Conservation (phyloP, 73 alveolate species). For the Halteria grandinella region DNA sequence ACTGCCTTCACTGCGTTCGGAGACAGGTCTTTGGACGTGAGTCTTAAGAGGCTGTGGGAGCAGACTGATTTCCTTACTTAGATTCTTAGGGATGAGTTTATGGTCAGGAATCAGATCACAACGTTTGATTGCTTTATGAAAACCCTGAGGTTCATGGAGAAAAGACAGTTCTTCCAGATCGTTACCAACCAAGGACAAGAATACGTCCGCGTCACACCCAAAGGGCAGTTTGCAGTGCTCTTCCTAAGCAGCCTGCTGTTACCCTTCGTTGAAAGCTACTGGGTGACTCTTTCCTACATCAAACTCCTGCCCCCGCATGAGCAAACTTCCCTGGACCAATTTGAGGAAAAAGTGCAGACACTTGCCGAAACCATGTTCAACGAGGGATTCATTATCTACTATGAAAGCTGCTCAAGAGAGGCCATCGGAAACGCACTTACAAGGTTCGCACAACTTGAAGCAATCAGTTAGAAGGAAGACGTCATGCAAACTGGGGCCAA, state of each 20-base stretch:
- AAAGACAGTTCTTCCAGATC: constrained; percentile 56
- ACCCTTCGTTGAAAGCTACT: constrained; percentile 88
- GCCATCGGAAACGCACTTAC: constrained; percentile 74
- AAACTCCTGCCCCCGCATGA: constrained; percentile 59
- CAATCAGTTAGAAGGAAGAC: too few relatives aligned
- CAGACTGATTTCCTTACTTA: constrained; percentile 70
- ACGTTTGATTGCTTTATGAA: constrained; percentile 42
- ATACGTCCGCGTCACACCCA: constrained; percentile 35
- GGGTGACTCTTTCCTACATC: constrained; percentile 80
- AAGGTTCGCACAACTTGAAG: constrained; percentile 48
- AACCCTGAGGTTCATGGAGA: constrained; percentile 56
- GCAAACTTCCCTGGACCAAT: constrained; percentile 30
- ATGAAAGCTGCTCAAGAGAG: constrained; percentile 84
- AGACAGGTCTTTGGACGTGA: constrained; percentile 63
- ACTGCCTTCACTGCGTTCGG: constrained; percentile 85
- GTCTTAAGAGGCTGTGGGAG: constrained; percentile 70
- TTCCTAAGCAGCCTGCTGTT: constrained; percentile 77
- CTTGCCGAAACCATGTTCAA: constrained; percentile 83
- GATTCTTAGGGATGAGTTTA: constrained; percentile 74
- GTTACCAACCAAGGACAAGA: constrained; percentile 47
- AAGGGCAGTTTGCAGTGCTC: constrained; percentile 63
- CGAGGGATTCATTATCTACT: constrained; percentile 72
- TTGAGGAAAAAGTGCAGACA: constrained; percentile 72
- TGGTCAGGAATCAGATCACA: constrained; percentile 61
- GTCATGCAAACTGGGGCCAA: too few relatives aligned